Base-by-base conservation (phyloP, 768 basidiomycete species). In the Kockovaella imperatae region DNA sequence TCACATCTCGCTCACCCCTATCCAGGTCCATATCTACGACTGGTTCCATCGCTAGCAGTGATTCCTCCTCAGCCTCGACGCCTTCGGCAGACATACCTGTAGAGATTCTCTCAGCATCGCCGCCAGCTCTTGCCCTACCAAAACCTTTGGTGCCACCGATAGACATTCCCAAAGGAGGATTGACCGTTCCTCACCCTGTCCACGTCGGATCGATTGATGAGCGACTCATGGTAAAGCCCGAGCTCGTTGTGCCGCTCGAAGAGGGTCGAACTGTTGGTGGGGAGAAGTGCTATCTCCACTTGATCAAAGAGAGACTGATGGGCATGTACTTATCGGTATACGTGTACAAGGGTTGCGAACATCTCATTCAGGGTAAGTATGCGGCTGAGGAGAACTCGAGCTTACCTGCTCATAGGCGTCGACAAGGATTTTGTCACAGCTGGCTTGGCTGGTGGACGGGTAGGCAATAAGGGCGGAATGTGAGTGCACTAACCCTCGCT, bases 401-500 rank as follows among this genome's bases (percentile, higher is more conserved):
- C 26, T 23, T n/a, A 42, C 44, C 47, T 14, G 18, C 46, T 83
- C 11, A 20, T 28, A 59, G 85, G 84, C 14, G 79, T 77, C 11
- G 87, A 86, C 3, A 85, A 83, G 56, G 83, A 84, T 13, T 80
- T 81, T 17, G 91, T 96, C 1, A 84, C 89, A 1, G 80, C 91
- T 14, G 91, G 91, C 3, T 74, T 95, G 20, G 86, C 93, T 23
- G 87, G 87, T 2, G 91, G 91, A 0, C 74, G 91, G 39, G 77
- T 95, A 2, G 91, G 91, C 4, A 96, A 96, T 67, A 96, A 96
- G 66, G 80, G 91, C 1, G 87, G 84, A 14, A 86, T 91, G 63
- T 65, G 31, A 54, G 62, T 48, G 11, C 3, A 13, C 18, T 17
- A 28, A 5, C 7, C 5, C 24, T n/a, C 34, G 15, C 21, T 25